Evolutionary conservation across 768 basidiomycete species (phyloP), one percentile per base, ranked within the genome.

Genomic region (Tylopilus sp.): DNA sequence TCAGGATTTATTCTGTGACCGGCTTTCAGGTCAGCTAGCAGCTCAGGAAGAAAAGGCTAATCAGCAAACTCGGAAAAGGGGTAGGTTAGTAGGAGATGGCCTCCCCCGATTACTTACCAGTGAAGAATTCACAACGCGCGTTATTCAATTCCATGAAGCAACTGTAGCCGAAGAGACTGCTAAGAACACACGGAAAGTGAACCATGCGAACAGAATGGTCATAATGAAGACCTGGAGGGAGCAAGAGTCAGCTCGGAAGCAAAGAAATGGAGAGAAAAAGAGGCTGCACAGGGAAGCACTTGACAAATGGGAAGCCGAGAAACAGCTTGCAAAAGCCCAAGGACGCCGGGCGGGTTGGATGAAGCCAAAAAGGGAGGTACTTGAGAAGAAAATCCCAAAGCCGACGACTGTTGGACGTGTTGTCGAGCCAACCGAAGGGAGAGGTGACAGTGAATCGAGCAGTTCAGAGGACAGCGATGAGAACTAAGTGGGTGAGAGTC

Each of bases 81-180:
- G 2, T 6, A 36, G 34, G 7, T 36, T 4, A 36, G 5, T 14
- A 24, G 58, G 49, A 14, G 63, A 70, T 52, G 61, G 66, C 2
- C 34, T 65, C 28, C 58, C 64, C 3, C 56, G 33, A 33, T 56
- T 62, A 10, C 51, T 71, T 21, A 58, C 60, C 14, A 60, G 58
- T n/a, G 52, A 65, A 2, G 54, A 58, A 3, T 67, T 71, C 38
- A 59, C 53, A 21, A 9, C 52, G 10, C 16, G 17, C 1, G 57
- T 61, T 10, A 40, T 48, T 3, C 41, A 55, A 1, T 38, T 62
- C 37, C 52, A 53, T 16, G 40, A 54, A 26, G 11, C 25, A 10
- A n/a, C 26, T 25, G 42, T 53, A 30, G 45, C 53, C 33, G 51
- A 57, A 25, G 25, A 37, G 14, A 2, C 3, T 4, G 25, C n/a